These are phyloP conservation scores for Apium graveolens DNA, from an alignment of 129 eudicot genomes.

Conservation along the genomic window DNA sequence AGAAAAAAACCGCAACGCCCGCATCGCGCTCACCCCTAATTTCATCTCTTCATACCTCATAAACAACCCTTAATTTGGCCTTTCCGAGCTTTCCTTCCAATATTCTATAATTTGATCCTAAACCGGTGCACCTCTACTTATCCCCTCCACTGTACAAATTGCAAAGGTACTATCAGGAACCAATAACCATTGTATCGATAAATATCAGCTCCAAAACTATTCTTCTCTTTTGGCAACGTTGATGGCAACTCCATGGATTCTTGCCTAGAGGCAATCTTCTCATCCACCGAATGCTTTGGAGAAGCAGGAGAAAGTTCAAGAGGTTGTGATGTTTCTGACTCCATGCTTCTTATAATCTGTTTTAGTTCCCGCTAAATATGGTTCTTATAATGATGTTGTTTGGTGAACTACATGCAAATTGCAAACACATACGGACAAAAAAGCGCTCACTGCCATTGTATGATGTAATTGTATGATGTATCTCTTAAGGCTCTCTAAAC, in stretches of 20 bases:
- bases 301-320: not conserved
- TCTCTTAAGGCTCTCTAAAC: too few species aligned
- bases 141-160: not conserved
- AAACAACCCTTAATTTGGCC: not conserved
- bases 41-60: conserved; percentile 11
- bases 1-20: too few species aligned
- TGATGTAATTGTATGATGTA: too few species aligned
- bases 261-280: not conserved
- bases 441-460: too few species aligned
- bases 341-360: not conserved
- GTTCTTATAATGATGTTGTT: too few species aligned
- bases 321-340: not conserved
- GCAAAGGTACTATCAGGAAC: not conserved
- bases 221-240: not conserved
- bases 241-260: not conserved
- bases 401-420: too few species aligned
- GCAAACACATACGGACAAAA: too few species aligned
- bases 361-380: too few species aligned
- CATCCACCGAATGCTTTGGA: too few species aligned
- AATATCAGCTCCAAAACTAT: not conserved
- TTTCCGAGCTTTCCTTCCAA: conserved; percentile 11
- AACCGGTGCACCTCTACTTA: not conserved
- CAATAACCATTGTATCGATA: not conserved
- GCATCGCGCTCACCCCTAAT: too few species aligned
- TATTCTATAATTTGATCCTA: conserved; percentile 5